phyloP scores from a whole-genome alignment of 2,329 filamentous ascomycete species.

The Ophiostoma himal-ulmi region DNA sequence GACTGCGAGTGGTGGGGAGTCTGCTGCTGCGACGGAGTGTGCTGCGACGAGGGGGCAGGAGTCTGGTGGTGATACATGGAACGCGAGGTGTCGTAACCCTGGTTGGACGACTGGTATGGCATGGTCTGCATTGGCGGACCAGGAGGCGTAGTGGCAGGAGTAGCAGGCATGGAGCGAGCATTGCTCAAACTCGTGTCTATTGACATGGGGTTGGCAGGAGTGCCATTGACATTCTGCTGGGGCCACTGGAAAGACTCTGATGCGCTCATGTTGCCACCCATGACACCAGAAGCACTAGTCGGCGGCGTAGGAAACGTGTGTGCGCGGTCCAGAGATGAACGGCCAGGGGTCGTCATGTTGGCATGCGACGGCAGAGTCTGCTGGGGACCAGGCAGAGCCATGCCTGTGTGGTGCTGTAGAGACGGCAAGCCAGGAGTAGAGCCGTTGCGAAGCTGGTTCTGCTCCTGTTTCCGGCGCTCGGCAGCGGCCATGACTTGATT shows the following conservation, averaged over 20 bases:
- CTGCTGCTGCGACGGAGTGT: conserved; percentile 67
- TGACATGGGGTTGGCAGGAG: conserved; percentile 64
- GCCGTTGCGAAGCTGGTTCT: conserved; percentile 59
- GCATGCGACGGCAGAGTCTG: conserved; percentile 59
- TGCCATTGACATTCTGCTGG: conserved; percentile 54
- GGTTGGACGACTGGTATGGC: conserved; percentile 65
- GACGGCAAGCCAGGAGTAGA: conserved; percentile 55
- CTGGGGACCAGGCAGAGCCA: conserved; percentile 52
- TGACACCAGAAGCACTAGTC: conserved; percentile 84
- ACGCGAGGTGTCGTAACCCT: conserved; percentile 66
- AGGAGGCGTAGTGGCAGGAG: conserved; percentile 85
- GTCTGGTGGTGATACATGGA: conserved; percentile 69
- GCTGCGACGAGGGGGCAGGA: conserved; percentile 59
- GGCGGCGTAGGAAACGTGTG: conserved; percentile 93
- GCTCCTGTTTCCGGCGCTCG: conserved; percentile 70
- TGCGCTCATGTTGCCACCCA: conserved; percentile 60
- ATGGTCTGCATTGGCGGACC: conserved; percentile 70
- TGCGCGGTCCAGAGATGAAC: conserved; percentile 74
- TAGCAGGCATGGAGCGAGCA: conserved; percentile 79
- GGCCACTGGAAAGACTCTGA: conserved; percentile 78
- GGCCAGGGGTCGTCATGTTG: conserved; percentile 50
- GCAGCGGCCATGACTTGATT: conserved; percentile 83
- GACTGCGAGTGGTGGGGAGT: conserved; percentile 37
- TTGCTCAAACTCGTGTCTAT: conserved; percentile 76
- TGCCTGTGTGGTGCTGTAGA: conserved; percentile 59